Percentiles rank a stretch among this genome's conserved stretches.
Evolutionary conservation across 495 filamentous ascomycete genomes (phyloP).

Genomic region (Hapsidospora chrysogenum): DNA sequence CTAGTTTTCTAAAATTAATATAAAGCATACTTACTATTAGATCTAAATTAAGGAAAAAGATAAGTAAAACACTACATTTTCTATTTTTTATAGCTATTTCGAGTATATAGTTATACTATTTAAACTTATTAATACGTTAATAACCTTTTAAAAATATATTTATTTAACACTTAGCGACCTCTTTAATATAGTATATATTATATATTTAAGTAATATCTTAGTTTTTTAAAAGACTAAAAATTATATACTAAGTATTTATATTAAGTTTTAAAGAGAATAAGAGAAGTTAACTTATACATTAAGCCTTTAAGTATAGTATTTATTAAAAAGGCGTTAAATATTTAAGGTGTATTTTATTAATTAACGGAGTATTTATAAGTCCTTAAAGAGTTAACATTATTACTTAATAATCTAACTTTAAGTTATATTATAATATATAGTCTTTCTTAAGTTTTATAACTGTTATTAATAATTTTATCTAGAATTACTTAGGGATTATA

Average conservation of each 20-base stretch:
- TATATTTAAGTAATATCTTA: neutral
- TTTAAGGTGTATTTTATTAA: neutral
- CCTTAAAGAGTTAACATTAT: neutral
- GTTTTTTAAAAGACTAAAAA: neutral
- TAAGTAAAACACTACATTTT: too few relatives aligned
- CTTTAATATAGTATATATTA: neutral
- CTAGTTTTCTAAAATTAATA: too few relatives aligned
- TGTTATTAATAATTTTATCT: neutral
- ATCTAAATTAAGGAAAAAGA: too few relatives aligned
- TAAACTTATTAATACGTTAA: too few relatives aligned
- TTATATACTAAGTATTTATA: neutral
- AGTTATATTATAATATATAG: neutral
- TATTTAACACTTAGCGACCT: neutral
- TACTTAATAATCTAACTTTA: neutral
- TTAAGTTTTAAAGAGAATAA: neutral
- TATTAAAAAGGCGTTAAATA: neutral
- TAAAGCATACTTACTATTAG: too few relatives aligned
- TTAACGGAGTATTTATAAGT: neutral
- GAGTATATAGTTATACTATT: too few relatives aligned
- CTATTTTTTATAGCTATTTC: too few relatives aligned
- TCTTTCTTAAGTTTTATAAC: neutral
- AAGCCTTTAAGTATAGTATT: neutral
- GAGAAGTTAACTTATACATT: neutral
- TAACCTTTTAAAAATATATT: too few relatives aligned
- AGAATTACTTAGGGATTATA: neutral